These are phyloP conservation scores for Mycosarcoma maydis DNA, from an alignment of 1,284 basidiomycete genomes.

Conservation along the genomic window DNA sequence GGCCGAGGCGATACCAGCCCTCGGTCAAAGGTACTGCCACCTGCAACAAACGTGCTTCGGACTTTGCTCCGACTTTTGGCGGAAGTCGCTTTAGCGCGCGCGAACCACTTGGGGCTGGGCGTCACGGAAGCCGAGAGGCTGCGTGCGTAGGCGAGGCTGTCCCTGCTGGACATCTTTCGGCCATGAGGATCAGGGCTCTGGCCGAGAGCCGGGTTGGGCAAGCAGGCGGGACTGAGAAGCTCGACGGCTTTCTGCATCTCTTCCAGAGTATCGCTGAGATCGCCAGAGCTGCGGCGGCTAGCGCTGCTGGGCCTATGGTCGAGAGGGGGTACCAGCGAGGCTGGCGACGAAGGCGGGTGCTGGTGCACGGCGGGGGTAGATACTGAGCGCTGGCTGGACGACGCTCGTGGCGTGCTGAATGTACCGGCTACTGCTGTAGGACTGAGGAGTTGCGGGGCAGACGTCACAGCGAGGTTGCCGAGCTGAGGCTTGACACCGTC, in stretches of 20 bases:
- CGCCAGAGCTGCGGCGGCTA: conserved; percentile 43
- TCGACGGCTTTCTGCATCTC: conserved; percentile 56
- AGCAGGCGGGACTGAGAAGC: conserved; percentile 50
- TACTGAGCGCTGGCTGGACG: conserved; percentile 7
- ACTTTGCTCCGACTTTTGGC: conserved; percentile 19
- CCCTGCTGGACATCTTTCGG: conserved; percentile 43
- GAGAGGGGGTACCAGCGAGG: conserved; percentile 23
- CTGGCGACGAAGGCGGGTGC: conserved; percentile 24
- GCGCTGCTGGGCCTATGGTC: conserved; percentile 16
- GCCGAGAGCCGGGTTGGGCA: conserved; percentile 25
- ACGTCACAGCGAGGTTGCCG: conserved; percentile 19
- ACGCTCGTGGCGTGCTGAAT: conserved; percentile 17
- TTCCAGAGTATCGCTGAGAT: conserved; percentile 47
- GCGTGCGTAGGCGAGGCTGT: conserved; percentile 50
- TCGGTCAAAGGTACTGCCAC: conserved; percentile 19
- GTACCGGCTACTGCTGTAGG: conserved; percentile 20
- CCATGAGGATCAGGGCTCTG: conserved; percentile 22
- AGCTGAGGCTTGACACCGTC: conserved; percentile 34
- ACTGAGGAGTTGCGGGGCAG: conserved; percentile 27
- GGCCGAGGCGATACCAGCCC: conserved; percentile 41
- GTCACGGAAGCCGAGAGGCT: conserved; percentile 56
- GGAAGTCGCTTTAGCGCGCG: conserved; percentile 24
- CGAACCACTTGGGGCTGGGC: conserved; percentile 56
- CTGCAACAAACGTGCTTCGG: conserved; percentile 23
- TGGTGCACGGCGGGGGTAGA: conserved; percentile 14